Base-by-base conservation (phyloP, 345 rosid species). In the Sonneratia alba region DNA sequence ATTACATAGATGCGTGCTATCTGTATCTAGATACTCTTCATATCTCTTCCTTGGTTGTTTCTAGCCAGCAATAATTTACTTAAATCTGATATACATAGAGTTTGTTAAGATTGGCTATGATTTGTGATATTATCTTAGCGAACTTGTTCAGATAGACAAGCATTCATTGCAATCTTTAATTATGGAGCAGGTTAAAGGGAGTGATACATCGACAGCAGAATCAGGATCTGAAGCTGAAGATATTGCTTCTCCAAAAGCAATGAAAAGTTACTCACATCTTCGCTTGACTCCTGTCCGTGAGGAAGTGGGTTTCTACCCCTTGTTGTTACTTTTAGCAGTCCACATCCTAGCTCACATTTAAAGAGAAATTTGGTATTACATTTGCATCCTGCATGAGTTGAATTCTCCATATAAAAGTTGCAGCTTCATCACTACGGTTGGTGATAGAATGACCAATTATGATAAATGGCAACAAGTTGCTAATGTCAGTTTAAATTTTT, bases 171-270 rank as follows among this genome's bases (percentile, higher is more conserved):
- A n/a, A 34, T 32, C 36, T 62, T 62, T 27, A 24, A 49, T 72
- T 71, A 7, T 78, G 82, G 74, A 79, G 71, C 86, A 89, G 94
- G 77, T 96, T 56, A 96, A 82, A 77, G 97, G 99, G 56, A 92
- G 98, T 71, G 99, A 96, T 80, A 89, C 99, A 47, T 92, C 99
- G 64, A 90, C 99, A 24, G 98, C 99, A 14, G 99, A 95, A 81
- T 95, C 99, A 62, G 99, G 99, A 75, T 95, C 99, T 66, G 99
- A 95, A 81, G 97, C 99, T 76, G 99, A 95, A 86, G 98, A 95
- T 67, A 75, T 89, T 15, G 77, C 82, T 69, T 92, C 99, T 61
- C 99, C 99, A 37, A 95, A 92, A 79, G 98, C 99, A 72, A 75
- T 82, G 70, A 91, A 84, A 82, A 88, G 80, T 75, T 96, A 81